These are phyloP conservation scores for Tuber brumale DNA, from an alignment of 495 filamentous ascomycete species.

Conservation along the genomic window DNA sequence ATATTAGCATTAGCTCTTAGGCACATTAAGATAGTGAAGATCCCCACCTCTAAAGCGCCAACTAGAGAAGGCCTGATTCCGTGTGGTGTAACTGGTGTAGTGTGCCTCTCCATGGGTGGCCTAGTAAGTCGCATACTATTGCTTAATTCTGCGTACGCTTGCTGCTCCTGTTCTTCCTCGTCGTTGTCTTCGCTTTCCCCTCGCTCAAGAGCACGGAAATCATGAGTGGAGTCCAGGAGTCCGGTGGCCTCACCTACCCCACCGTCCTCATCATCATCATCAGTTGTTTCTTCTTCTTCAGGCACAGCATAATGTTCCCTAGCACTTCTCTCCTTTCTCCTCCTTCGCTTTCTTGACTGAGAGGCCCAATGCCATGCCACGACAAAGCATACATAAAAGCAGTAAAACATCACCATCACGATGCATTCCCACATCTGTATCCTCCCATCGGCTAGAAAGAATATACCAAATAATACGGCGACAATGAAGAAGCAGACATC, in stretches of 20 bases:
- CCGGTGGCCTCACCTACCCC: slow-evolving; percentile 52
- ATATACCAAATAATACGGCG: slow-evolving; percentile 79
- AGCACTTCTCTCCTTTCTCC: slow-evolving; percentile 60
- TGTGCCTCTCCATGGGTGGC: slow-evolving; percentile 57
- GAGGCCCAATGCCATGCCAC: slow-evolving; percentile 89
- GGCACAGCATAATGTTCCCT: slow-evolving; percentile 66
- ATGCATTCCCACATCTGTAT: slow-evolving; percentile 83
- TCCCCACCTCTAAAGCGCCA: slow-evolving; percentile 65
- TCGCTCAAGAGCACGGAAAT: slow-evolving; percentile 68
- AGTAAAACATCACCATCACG: slow-evolving; percentile 84
- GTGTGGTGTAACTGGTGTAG: slow-evolving; percentile 51
- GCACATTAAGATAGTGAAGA: not conserved
- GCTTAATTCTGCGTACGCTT: slow-evolving; percentile 72
- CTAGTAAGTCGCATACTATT: slow-evolving; percentile 88
- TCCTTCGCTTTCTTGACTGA: slow-evolving; percentile 52
- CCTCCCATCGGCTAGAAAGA: slow-evolving; percentile 76
- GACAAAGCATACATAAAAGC: slow-evolving; percentile 83
- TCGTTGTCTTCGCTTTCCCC: slow-evolving; percentile 54
- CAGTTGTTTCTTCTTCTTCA: slow-evolving; percentile 60
- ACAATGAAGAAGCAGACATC: slow-evolving; percentile 92
- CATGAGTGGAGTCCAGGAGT: slow-evolving; percentile 50
- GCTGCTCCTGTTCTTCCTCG: slow-evolving; percentile 66
- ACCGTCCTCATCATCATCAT: slow-evolving; percentile 67
- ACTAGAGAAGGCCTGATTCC: slow-evolving; percentile 89
- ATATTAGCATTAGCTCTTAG: not conserved